Evolutionary conservation across 768 basidiomycete species (phyloP), one percentile per base, ranked within the genome.

Genomic region (Auriscalpium orientale): DNA sequence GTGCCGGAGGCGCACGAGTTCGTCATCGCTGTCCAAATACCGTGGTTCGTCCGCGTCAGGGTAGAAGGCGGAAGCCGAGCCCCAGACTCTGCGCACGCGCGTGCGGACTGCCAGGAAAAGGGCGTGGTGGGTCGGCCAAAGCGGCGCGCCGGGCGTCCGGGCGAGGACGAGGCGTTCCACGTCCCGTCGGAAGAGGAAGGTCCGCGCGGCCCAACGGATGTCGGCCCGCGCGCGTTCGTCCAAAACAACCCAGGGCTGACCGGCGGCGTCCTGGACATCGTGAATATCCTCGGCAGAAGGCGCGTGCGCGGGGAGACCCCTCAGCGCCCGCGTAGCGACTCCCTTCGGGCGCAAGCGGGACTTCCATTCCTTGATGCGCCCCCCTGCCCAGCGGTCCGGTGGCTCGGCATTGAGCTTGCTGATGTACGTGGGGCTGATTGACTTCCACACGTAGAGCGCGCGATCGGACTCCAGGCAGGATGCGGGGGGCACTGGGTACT

Each of bases 331-430:
- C 2, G 1, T 8, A 0, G 40, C 2, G 40, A 0, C 6, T 1
- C 40, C 40, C 9, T 3, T 43, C 1, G 40, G 40, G 3, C 18
- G 13, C 3, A 43, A 8, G 2, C 40, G 40, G 1, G 40, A 15
- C 40, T 43, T 43, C 40, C 40, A 43, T 8, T 43, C 15, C 4
- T 13, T 18, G 1, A 18, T 43, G 6, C 40, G 15, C 72, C 38
- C 38, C 9, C 10, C 10, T 16, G 16, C 10, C 38, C 38, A 40
- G 38, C 10, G 9, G 10, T 9, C 9, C 10, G 38, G 38, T 16
- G 38, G 38, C 38, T 16, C 38, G 10, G 38, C 38, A 16, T 40
- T 40, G 38, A 40, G 38, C 38, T 16, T 40, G 10, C 10, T 16
- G 16, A 40, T 16, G 9, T 9, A 9, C 10, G 10, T 40, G 16